Evolutionary conservation across 306 rosid genomes (phyloP), one percentile per base, ranked within the genome.

Genomic region (Hippophae rhamnoides): DNA sequence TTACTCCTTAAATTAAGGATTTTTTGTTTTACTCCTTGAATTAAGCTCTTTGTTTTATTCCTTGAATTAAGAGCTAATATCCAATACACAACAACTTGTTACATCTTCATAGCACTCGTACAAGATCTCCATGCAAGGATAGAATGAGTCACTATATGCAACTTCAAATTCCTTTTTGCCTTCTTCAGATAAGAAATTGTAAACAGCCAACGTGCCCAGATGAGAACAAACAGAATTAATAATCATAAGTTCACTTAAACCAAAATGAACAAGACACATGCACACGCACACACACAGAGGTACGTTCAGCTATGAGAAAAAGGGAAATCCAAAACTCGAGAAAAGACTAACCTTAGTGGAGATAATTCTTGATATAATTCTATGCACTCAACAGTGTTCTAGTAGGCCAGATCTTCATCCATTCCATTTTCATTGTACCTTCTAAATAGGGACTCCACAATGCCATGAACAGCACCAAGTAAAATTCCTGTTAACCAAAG

Each of bases 81-180:
- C n/a, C n/a, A n/a, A n/a, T n/a, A n/a, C 99, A 67, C 90, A 18
- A 18, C 23, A 18, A 18, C 23, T 18, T 18, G 23, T 1, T 18
- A 18, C 23, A 18, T 18, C 23, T 18, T 18, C 23, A 18, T 18
- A 18, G 77, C 99, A 93, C 69, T 88, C 97, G 6, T 88, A 93
- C 80, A 93, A 80, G 80, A 93, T 93, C 9, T 93, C 99, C 97
- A 86, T 93, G 84, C 94, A 85, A 6, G 99, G 95, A 68, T 93
- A 88, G 51, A 54, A 93, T 1, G 99, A 88, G 65, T 94, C 99
- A 60, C 97, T 93, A 58, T 93, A 93, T 54, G 95, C 99, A 50
- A 73, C 71, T 84, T 93, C 97, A 44, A 93, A 93, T 70, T 83
- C 97, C 76, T 52, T 84, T 65, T 84, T 93, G 14, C 64, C 95